A percentile compares a stretch with the other conserved stretches of the same genome.
Conservation (phyloP, 2,329 filamentous ascomycete species). For the Talaromyces islandicus region DNA sequence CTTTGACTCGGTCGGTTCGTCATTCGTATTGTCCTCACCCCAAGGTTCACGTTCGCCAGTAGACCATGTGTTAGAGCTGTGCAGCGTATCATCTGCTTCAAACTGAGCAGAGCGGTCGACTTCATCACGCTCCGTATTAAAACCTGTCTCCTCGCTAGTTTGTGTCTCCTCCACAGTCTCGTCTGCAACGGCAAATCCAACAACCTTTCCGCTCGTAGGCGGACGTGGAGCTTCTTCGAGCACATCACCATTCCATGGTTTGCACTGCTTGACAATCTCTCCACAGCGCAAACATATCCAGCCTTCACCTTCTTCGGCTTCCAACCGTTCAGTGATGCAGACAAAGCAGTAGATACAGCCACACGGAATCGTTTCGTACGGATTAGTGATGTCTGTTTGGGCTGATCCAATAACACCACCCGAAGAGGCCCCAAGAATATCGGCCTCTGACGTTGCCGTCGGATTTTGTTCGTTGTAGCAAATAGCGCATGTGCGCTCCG, state of each 20-base stretch:
- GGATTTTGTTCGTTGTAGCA: slow-evolving; percentile 93
- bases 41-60: slow-evolving; percentile 20
- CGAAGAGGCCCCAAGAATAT: slow-evolving; percentile 65
- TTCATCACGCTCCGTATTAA: slow-evolving; percentile 17
- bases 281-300: slow-evolving; percentile 90
- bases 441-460: slow-evolving; percentile 62
- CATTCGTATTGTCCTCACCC: neutral
- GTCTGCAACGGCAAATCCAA: slow-evolving; percentile 35
- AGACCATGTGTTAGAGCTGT: slow-evolving; percentile 34
- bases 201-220: slow-evolving; percentile 32
- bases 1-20: neutral
- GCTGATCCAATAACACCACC: slow-evolving; percentile 80
- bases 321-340: slow-evolving; percentile 82
- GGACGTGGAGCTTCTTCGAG: slow-evolving; percentile 42
- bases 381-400: slow-evolving; percentile 91
- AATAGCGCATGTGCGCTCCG: slow-evolving; percentile 90
- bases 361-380: slow-evolving; percentile 85
- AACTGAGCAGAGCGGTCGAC: slow-evolving; percentile 13
- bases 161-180: slow-evolving; percentile 12
- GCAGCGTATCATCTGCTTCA: slow-evolving; percentile 26
- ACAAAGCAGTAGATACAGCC: slow-evolving; percentile 95
- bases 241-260: slow-evolving; percentile 88
- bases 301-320: slow-evolving; percentile 88
- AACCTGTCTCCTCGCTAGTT: slow-evolving; percentile 4
- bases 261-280: slow-evolving; percentile 74